Evolutionary conservation across 257 asterid species (phyloP), one percentile per base, ranked within the genome.

Genomic region (Lycium ferocissimum): DNA sequence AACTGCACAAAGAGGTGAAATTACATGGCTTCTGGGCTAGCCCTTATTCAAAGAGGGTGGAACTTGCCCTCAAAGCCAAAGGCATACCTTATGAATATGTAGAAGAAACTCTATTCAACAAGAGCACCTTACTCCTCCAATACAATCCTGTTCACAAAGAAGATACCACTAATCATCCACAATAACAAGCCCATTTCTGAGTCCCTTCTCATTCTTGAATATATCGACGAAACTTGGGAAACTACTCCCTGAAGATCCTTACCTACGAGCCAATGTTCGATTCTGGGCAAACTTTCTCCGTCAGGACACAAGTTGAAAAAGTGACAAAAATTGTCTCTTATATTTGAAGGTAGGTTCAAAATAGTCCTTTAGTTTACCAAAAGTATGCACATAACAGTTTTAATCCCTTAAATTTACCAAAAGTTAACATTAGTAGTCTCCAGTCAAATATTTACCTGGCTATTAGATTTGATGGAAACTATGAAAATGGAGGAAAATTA

Each of bases 1-100:
- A 26, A 26, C 33, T 26, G 6, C 22, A 58, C 22, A 58, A 0
- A 58, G 22, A 15, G 22, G 90, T 89, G 58, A 20, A 47, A 80
- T 82, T 89, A 5, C 87, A 86, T 69, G 93, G 89, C 45, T 75
- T 66, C 40, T 88, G 91, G 91, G 33, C 33, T 26, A 91, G 91
- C 88, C 70, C 89, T 69, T 91, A 61, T 82, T 83, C 49, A 9
- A 85, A 86, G 86, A 88, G 90, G 69, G 91, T 91, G 9, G 89
- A 89, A 79, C 84, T 90, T 75, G 92, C 91, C 67, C 88, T 90
- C 70, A 87, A 89, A 66, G 59, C 85, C 86, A 90, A 91, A 86
- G 91, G 92, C 56, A 86, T 88, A 37, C 88, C 87, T 6, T 91
- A 54, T 26, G 33, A 26, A 26, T 63, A 88, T 53, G 87, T 91